Percentiles rank a stretch among this genome's conserved stretches.
phyloP scores from a whole-genome alignment of 1,284 basidiomycete genomes.

The Erythrobasidium hasegawianum region DNA sequence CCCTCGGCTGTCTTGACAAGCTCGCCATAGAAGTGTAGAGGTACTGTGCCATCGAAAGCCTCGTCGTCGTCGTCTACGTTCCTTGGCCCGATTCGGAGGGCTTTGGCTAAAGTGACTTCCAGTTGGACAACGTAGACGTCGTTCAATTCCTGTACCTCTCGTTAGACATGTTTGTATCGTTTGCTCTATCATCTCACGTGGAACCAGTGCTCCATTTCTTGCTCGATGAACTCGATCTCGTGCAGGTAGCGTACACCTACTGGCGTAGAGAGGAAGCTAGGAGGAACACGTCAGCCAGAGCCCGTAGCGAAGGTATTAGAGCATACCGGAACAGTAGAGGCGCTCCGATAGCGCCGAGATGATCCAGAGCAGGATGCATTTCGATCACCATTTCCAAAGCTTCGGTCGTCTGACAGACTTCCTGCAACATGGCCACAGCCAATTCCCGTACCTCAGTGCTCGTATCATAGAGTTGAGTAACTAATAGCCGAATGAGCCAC shows the following conservation, averaged over 20 bases:
- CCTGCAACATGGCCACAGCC: constrained; percentile 82
- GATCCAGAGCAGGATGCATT: constrained; percentile 90
- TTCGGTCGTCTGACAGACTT: constrained; percentile 71
- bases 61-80: constrained; percentile 1
- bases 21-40: constrained; percentile 95
- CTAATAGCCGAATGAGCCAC: constrained; percentile 81
- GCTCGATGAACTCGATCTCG: constrained; percentile 84
- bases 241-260: constrained; percentile 88
- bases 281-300: too few species aligned
- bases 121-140: constrained; percentile 79
- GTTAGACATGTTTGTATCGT: constrained; percentile 10
- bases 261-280: constrained; percentile 93
- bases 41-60: constrained; percentile 76
- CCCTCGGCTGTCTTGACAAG: constrained; percentile 94
- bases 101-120: constrained; percentile 75
- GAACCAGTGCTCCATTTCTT: constrained; percentile 95
- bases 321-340: constrained; percentile 78
- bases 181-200: constrained; percentile 57
- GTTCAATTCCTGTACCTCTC: constrained; percentile 66
- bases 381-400: constrained; percentile 85
- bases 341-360: constrained; percentile 88
- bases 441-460: constrained; percentile 81
- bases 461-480: constrained; percentile 94
- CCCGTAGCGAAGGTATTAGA: too few species aligned
- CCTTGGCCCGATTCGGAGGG: constrained; percentile 57